Evolutionary conservation across 2,329 filamentous ascomycete genomes (phyloP), one percentile per base, ranked within the genome.

Genomic region (Alternaria conjuncta): DNA sequence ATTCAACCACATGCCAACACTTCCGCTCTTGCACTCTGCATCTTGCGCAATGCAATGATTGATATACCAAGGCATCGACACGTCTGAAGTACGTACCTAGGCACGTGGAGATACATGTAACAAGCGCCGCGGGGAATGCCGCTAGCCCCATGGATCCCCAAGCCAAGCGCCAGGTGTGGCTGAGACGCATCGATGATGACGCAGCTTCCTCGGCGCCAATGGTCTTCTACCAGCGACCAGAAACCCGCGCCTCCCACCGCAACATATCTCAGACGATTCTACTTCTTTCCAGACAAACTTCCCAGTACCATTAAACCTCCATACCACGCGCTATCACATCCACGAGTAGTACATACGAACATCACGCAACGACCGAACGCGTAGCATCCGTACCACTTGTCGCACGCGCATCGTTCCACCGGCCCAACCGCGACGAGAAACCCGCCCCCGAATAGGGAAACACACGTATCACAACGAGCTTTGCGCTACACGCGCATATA

Each of bases 151-250:
- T n/a, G n/a, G n/a, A n/a, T n/a, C n/a, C n/a, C n/a, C n/a, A n/a
- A n/a, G n/a, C n/a, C n/a, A n/a, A n/a, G n/a, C n/a, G n/a, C n/a
- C n/a, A n/a, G n/a, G n/a, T 62, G 60, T 62, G 60, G 60, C 60
- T 62, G 60, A 62, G 49, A 41, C 49, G 28, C 49, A 41, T 36
- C 30, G 11, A 51, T 28, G 60, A 60, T 63, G 60, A 63, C 60
- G 60, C 60, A 63, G 60, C 47, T 57, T 49, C 45, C 60, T 59
- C 55, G 60, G 60, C 60, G 60, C 60, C 60, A 63, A 63, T 47
- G 43, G 54, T 26, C 15, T 43, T 50, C 36, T 23, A 23, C 15
- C 55, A 23, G 49, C 20, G 30, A n/a, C 49, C 21, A 32, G 20
- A 32, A 53, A 41, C 28, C 49, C 32, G 13, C 15, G 30, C 36